phyloP scores from a whole-genome alignment of 495 filamentous ascomycete genomes.

The Penicillium mononematosum region DNA sequence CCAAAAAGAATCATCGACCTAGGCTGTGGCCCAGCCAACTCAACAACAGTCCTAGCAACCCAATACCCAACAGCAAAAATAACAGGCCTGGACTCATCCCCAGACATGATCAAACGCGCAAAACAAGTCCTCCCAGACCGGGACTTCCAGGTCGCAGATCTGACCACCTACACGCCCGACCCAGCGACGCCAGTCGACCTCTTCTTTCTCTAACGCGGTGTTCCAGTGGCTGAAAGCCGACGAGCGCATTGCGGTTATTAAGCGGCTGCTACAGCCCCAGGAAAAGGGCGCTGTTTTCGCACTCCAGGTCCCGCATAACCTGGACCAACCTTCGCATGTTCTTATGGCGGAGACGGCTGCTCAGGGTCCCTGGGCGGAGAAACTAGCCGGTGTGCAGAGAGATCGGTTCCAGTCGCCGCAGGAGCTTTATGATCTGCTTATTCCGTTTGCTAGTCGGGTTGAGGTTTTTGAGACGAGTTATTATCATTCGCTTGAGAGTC shows the following conservation, averaged over 20 bases:
- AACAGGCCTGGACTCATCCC: conserved; percentile 53
- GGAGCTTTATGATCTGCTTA: conserved; percentile 48
- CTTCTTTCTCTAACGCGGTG: conserved; percentile 56
- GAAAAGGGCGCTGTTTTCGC: conserved; percentile 48
- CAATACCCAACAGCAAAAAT: conserved; percentile 47
- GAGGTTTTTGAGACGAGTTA: conserved; percentile 55
- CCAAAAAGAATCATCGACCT: conserved; percentile 50
- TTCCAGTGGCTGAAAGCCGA: conserved; percentile 52
- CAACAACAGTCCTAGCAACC: conserved; percentile 42
- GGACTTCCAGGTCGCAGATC: conserved; percentile 39
- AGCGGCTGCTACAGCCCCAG: conserved; percentile 38
- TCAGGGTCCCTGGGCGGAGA: conserved; percentile 37
- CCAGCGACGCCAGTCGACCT: conserved; percentile 38
- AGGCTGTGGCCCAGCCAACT: conserved; percentile 57
- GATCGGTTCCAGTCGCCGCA: conserved; percentile 46
- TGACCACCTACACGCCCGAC: conserved; percentile 34
- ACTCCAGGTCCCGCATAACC: conserved; percentile 55
- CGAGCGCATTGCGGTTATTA: conserved; percentile 43
- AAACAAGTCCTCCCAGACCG: conserved; percentile 29
- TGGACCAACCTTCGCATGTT: conserved; percentile 46
- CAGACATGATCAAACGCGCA: conserved; percentile 53
- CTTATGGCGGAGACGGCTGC: conserved; percentile 48
- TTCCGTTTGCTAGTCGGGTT: conserved; percentile 38
- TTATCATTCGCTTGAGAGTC: conserved; percentile 47
- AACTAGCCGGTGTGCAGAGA: conserved; percentile 37